Base-by-base conservation (phyloP, 768 basidiomycete species). In the Pulveroboletus sp. region DNA sequence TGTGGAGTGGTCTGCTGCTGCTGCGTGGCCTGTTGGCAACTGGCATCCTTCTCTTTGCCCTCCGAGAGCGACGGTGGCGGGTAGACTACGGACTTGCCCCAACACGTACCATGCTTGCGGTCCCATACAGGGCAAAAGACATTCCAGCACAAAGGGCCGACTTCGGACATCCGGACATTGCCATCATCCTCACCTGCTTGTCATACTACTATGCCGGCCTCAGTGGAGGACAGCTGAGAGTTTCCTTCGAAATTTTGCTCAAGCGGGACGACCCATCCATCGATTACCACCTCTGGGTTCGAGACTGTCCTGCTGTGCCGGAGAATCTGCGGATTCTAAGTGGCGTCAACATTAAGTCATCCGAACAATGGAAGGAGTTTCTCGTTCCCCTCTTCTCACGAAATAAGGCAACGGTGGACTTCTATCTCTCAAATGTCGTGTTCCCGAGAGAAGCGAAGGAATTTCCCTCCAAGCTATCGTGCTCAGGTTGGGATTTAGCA, bases 111-210 rank as follows among this genome's bases (percentile, higher is more conserved):
- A 56, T 61, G 57, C 54, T 72, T 5, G 71, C 71, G 0, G 73
- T 72, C 1, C 71, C 71, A 0, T 72, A 72, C 24, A 57, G 71
- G 2, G 73, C 71, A 0, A 72, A 69, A 46, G 73, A 74, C 21
- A 56, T 70, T n/a, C 71, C 71, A 0, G 58, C 72, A 7, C 52
- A 57, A 38, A 57, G 66, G 28, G 71, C 71, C n/a, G 71, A 72
- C 17, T 72, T 72, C 32, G 69, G 68, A 4, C 71, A 74, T 40
- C 71, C 71, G 0, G 71, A 72, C 18, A 49, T 72, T 10, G 60
- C 61, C 7, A 59, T 74, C 40, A 48, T 57, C 13, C 63, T 72
- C 18, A 74, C 73, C 0, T 73, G 66, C 11, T 57, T 74, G 17
- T 67, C 60, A 0, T 72, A 72, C 40, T 72, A 72, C 33, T 70